Percentiles rank a stretch among this genome's conserved stretches.
These are phyloP conservation scores for Entomortierella beljakovae DNA, from an alignment of 192 early-diverging fungal species.

Conservation along the genomic window DNA sequence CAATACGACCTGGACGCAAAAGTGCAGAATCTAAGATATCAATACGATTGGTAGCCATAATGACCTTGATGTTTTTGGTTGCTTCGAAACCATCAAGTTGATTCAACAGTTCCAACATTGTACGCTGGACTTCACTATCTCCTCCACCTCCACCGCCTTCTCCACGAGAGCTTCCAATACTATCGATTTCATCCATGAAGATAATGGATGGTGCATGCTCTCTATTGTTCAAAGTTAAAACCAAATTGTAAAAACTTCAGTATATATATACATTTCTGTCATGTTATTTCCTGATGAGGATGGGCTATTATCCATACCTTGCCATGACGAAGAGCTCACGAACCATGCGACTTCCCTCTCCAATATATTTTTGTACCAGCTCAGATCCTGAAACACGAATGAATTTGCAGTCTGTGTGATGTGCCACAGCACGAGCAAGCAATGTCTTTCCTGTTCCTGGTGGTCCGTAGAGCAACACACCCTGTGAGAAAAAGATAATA, in stretches of 20 bases:
- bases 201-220: conserved; percentile 94
- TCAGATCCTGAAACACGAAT: conserved; percentile 93
- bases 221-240: conserved; percentile 44
- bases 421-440: conserved; percentile 90
- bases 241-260: background rate
- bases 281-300: no score
- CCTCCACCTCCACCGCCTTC: conserved; percentile 81
- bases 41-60: conserved; percentile 94
- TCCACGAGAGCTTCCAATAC: conserved; percentile 88
- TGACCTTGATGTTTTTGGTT: conserved; percentile 93
- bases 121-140: conserved; percentile 92
- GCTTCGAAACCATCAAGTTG: conserved; percentile 93
- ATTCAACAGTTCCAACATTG: conserved; percentile 91
- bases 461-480: conserved; percentile 92
- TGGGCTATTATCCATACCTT: conserved; percentile 64
- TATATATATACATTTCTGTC: no score
- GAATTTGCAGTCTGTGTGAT: conserved; percentile 93
- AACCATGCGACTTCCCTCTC: conserved; percentile 93
- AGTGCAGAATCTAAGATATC: conserved; percentile 91
- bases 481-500: conserved; percentile 49
- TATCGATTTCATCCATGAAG: conserved; percentile 95
- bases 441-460: conserved; percentile 92
- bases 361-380: conserved; percentile 94
- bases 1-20: conserved; percentile 89
- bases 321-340: conserved; percentile 93